phyloP scores from a whole-genome alignment of 768 basidiomycete genomes.

The Flagelloscypha sp. region DNA sequence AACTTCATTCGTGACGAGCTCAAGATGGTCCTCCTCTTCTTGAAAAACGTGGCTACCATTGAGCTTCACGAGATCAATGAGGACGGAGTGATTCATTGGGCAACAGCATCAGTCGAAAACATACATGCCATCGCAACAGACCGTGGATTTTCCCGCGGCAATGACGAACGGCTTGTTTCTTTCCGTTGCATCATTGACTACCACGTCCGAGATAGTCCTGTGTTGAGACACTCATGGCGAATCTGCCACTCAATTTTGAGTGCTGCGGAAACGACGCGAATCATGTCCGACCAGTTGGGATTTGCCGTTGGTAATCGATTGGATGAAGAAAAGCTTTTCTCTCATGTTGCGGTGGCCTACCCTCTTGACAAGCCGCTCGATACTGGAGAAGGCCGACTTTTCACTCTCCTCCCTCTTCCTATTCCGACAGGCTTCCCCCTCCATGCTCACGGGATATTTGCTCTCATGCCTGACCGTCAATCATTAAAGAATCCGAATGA shows the following conservation, averaged over 20 bases:
- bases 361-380: conserved; percentile 6
- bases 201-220: background rate
- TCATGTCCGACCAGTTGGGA: conserved; percentile 9
- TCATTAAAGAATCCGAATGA: conserved; percentile 23
- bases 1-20: conserved; percentile 20
- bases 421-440: conserved; percentile 22
- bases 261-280: conserved; percentile 6
- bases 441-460: conserved; percentile 23
- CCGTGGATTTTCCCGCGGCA: conserved; percentile 10
- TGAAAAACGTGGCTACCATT: conserved; percentile 19
- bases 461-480: conserved; percentile 23
- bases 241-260: conserved; percentile 12
- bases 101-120: conserved; percentile 12
- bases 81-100: conserved; percentile 10
- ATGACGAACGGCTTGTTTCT: conserved; percentile 5
- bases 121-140: conserved; percentile 9
- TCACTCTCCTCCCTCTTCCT: conserved; percentile 25
- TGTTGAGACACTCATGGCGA: conserved; percentile 16
- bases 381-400: conserved; percentile 16
- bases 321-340: conserved; percentile 20
- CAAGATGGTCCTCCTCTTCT: conserved; percentile 18
- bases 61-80: conserved; percentile 16
- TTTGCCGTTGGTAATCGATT: conserved; percentile 13
- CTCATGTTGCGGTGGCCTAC: conserved; percentile 20
- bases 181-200: conserved; percentile 11